phyloP scores from a whole-genome alignment of 495 filamentous ascomycete species.

The Xylaria castorea region DNA sequence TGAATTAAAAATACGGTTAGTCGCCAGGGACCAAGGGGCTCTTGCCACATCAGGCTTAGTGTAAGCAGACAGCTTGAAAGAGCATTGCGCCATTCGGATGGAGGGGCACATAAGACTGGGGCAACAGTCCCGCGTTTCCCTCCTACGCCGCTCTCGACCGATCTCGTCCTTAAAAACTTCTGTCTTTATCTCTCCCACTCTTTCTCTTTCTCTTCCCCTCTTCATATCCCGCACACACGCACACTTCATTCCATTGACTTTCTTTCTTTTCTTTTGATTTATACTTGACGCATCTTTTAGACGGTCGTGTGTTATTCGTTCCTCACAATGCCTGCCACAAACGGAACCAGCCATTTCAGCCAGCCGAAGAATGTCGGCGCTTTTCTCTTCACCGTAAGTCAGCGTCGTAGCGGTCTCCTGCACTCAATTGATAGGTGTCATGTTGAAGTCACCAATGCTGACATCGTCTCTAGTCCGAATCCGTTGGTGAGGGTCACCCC shows the following conservation, averaged over 20 bases:
- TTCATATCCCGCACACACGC: slow-evolving; percentile 35
- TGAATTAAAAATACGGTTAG: slow-evolving; percentile 10
- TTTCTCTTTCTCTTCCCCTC: slow-evolving; percentile 38
- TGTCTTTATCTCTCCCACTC: slow-evolving; percentile 30
- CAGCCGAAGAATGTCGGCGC: slow-evolving; percentile 66
- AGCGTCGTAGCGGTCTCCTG: not conserved
- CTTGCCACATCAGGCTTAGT: not conserved
- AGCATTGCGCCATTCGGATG: slow-evolving; percentile 28
- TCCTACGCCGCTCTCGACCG: slow-evolving; percentile 35
- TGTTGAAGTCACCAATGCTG: slow-evolving; percentile 16
- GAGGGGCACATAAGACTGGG: slow-evolving; percentile 24
- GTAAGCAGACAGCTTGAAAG: not conserved
- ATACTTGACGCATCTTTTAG: not conserved
- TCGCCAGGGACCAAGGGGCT: not conserved
- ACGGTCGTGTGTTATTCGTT: slow-evolving; percentile 23
- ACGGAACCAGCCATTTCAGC: slow-evolving; percentile 52
- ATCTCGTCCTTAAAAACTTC: slow-evolving; percentile 32
- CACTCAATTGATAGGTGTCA: slow-evolving; percentile 9
- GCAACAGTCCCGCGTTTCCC: slow-evolving; percentile 8
- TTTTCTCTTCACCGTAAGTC: slow-evolving; percentile 90
- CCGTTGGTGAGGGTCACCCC: slow-evolving; percentile 96
- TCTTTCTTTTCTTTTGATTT: slow-evolving; percentile 22
- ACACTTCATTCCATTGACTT: slow-evolving; percentile 22
- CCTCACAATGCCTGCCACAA: slow-evolving; percentile 68
- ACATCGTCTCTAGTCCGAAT: slow-evolving; percentile 71